Evolutionary conservation across 23 red algal genomes (phyloP), one percentile per base, ranked within the genome.

Genomic region (Agarophyton chilense): DNA sequence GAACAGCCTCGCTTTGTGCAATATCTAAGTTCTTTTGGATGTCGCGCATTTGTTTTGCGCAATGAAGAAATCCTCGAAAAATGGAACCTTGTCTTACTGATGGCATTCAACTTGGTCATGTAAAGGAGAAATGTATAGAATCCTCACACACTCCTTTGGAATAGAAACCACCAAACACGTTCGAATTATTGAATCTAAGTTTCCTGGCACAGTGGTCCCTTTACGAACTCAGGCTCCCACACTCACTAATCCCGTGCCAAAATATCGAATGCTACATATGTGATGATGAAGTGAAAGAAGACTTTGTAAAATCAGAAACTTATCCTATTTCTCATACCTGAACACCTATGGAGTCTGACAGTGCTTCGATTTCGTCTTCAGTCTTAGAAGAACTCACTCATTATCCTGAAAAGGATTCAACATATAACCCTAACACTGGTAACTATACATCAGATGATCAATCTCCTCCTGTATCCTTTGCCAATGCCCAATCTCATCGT

Each of bases 121-220:
- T 62, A 21, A 70, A 13, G 67, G 68, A 44, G 84, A 63, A 72
- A 63, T 88, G 34, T 77, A 88, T 43, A 19, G 11, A 39, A 60
- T 88, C 11, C 68, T 88, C 17, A 88, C 68, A 13, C n/a, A n/a
- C n/a, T 41, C 29, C 34, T 5, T 40, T 24, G 70, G 52, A n/a
- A 33, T 88, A 19, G 51, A 62, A 16, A 11, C 8, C n/a, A 77
- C 84, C 40, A 88, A 88, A 45, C 68, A 77, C 44, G 44, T 88
- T 44, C 65, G 68, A 26, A 58, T 75, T 28, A 26, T 72, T 39
- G 84, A 88, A 52, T 58, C 31, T 18, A 19, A 31, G 18, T 88
- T 88, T 45, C 66, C 66, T 31, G 84, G 84, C n/a, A n/a, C n/a
- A 68, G 4, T 51, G 10, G 52, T 63, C 17, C 44, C 52, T 34